Percentiles rank a stretch among this genome's conserved stretches.
Evolutionary conservation across 306 rosid species (phyloP).

Genomic region (Castanea mollissima): DNA sequence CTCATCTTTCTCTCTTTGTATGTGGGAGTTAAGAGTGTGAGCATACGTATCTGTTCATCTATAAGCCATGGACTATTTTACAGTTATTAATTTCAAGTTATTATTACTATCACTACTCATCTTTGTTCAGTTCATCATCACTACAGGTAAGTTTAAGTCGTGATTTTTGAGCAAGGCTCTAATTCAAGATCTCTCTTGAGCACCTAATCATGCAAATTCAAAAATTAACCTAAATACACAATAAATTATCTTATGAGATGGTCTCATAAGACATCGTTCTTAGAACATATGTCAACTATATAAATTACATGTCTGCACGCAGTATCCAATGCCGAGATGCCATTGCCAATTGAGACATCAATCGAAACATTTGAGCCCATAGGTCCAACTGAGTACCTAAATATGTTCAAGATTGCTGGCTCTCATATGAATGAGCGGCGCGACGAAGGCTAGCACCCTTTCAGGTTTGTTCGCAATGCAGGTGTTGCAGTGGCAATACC

Average conservation of each 20-base stretch:
- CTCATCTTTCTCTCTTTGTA: neutral
- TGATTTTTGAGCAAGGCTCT: neutral
- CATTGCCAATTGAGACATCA: neutral
- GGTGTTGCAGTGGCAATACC: conserved; percentile 24
- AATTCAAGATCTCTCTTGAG: neutral
- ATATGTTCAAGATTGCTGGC: neutral
- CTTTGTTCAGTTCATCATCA: neutral
- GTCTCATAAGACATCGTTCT: too few relatives aligned
- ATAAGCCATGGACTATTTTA: conserved; percentile 9
- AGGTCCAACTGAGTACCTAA: conserved; percentile 12
- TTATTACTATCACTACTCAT: neutral
- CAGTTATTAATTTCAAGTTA: neutral
- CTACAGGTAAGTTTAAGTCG: neutral
- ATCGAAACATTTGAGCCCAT: neutral
- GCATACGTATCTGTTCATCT: neutral
- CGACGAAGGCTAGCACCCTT: conserved; percentile 26
- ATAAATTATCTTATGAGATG: too few relatives aligned
- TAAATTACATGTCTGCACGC: neutral
- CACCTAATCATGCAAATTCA: too few relatives aligned
- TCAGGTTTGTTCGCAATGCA: conserved; percentile 28
- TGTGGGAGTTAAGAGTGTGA: neutral
- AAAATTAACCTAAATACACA: too few relatives aligned
- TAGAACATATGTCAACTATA: neutral
- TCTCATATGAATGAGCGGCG: too few relatives aligned
- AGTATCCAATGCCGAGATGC: neutral